phyloP scores from a whole-genome alignment of 2,329 filamentous ascomycete genomes.

The Monosporascus sp. region DNA sequence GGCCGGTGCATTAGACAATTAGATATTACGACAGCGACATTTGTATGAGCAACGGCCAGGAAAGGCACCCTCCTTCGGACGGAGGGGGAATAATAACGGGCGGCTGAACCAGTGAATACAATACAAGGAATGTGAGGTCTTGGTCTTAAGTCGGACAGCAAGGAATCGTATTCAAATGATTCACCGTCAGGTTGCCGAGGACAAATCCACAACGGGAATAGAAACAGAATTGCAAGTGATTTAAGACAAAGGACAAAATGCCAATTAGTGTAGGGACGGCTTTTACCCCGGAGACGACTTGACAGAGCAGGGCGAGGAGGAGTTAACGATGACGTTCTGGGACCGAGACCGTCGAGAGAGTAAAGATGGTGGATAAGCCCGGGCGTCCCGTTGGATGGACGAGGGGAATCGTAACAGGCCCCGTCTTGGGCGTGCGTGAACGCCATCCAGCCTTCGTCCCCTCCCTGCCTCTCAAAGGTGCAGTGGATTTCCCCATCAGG shows the following conservation, averaged over 20 bases:
- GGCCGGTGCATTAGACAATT: slow-evolving; percentile 23
- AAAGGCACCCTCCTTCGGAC: too few species aligned
- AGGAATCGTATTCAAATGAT: not conserved
- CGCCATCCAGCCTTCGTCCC: not conserved
- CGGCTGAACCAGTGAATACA: not conserved
- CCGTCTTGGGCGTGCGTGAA: not conserved
- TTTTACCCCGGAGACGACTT: not conserved
- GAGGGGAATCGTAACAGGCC: not conserved
- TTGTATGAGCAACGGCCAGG: slow-evolving; percentile 3
- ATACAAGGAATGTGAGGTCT: not conserved
- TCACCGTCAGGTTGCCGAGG: not conserved
- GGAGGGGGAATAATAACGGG: not conserved
- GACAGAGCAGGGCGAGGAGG: not conserved
- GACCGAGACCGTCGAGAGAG: not conserved
- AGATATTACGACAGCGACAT: slow-evolving; percentile 24
- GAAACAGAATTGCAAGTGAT: not conserved
- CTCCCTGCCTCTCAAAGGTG: not conserved
- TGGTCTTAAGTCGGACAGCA: not conserved
- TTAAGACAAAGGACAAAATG: not conserved
- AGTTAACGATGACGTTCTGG: not conserved
- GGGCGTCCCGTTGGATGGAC: not conserved
- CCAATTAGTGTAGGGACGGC: not conserved
- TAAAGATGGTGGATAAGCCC: not conserved
- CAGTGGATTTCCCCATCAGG: not conserved
- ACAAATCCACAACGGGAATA: not conserved